Evolutionary conservation across 2,329 filamentous ascomycete genomes (phyloP).

Genomic region (Clonostachys solani): DNA sequence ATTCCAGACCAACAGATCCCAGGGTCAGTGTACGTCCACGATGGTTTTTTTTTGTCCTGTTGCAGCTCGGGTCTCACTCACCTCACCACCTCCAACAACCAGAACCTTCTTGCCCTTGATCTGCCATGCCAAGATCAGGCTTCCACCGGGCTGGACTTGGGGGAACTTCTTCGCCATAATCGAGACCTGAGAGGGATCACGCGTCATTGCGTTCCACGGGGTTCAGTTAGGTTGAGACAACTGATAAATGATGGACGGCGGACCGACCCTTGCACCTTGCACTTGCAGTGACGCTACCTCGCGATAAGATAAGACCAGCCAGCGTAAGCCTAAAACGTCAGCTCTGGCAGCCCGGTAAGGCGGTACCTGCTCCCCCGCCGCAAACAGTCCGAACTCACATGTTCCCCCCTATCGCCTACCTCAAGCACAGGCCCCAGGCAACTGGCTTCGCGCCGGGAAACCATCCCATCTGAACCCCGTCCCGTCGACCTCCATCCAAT

Average conservation of each 20-base stretch:
- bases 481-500: too few species aligned
- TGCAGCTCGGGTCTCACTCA: constrained; percentile 34
- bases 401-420: background rate
- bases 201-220: too few species aligned
- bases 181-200: background rate
- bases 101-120: constrained; percentile 82
- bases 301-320: background rate
- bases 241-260: too few species aligned
- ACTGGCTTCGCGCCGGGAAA: background rate
- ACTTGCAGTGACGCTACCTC: too few species aligned
- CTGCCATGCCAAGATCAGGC: constrained; percentile 94
- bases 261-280: too few species aligned
- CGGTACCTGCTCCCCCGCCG: background rate
- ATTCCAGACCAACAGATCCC: constrained; percentile 1
- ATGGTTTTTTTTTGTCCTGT: background rate
- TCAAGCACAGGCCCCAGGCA: background rate
- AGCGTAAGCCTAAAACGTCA: background rate
- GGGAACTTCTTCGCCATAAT: constrained; percentile 55
- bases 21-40: background rate
- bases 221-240: too few species aligned
- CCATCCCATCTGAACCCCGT: background rate
- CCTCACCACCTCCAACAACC: constrained; percentile 94
- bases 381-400: background rate
- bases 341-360: background rate
- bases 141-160: constrained; percentile 82